Evolutionary conservation across 2,329 filamentous ascomycete species (phyloP).

Genomic region (Cryphonectria parasitica): DNA sequence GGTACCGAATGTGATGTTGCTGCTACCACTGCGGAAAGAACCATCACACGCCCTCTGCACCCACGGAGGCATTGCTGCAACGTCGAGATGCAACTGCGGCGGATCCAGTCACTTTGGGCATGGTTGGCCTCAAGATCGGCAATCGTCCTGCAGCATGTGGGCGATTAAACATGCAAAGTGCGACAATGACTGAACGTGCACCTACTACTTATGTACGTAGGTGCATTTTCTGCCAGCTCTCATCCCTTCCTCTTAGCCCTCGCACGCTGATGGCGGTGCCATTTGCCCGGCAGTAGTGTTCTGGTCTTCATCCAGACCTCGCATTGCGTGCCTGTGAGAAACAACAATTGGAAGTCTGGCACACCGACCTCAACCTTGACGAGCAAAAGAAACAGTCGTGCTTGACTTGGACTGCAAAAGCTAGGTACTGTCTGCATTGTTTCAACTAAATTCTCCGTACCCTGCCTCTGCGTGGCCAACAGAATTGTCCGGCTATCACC

Average conservation of each 20-base stretch:
- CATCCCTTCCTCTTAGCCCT: neutral
- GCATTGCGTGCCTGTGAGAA: neutral
- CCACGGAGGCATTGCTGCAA: constrained; percentile 8
- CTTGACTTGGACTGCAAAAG: neutral
- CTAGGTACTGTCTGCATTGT: neutral
- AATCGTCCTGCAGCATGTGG: neutral
- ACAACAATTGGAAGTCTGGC: neutral
- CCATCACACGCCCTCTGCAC: constrained; percentile 7
- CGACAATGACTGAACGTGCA: neutral
- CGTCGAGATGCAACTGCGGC: constrained; percentile 1
- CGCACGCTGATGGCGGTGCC: neutral
- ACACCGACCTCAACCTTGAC: neutral
- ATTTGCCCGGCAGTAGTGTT: neutral
- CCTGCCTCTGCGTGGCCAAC: neutral
- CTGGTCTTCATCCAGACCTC: neutral
- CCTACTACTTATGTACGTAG: neutral
- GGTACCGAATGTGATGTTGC: constrained; percentile 1
- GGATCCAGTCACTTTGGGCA: constrained; percentile 1
- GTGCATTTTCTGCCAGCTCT: neutral
- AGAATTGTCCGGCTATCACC: neutral
- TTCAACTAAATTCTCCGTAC: neutral
- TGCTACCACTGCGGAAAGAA: neutral
- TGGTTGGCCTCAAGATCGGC: constrained; percentile 8
- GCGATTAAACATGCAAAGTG: neutral
- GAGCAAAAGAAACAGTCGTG: neutral